Evolutionary conservation across 179 eudicot genomes (phyloP), one percentile per base, ranked within the genome.

Genomic region (Silene coronaria): DNA sequence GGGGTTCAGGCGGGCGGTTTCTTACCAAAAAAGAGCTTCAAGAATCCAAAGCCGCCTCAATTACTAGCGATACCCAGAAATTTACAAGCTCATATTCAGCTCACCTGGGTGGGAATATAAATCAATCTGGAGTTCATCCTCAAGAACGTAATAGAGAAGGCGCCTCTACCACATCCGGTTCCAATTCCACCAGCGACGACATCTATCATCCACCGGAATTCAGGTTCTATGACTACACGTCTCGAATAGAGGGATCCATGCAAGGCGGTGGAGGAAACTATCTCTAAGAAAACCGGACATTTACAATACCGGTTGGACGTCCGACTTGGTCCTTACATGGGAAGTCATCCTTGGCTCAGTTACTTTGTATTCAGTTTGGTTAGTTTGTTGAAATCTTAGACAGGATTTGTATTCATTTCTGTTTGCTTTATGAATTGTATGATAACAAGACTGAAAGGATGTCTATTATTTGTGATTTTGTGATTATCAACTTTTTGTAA

Each of bases 1-100:
- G 95, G 75, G 97, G 97, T 34, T 76, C 92, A 22, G 97, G 97
- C 58, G 97, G 97, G 11, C 89, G 92, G 70, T 91, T 91, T 75
- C 84, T 91, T 24, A 91, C 84, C 77, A 79, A 75, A 23, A 88
- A 88, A 79, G 84, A 84, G 64, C 78, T 81, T 71, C 79, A 87
- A 75, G 87, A 83, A 24, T 69, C 83, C 17, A 78, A 77, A 13
- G 57, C 65, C 21, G 51, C 75, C 36, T 67, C 55, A 59, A 55
- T 70, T 45, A 48, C 45, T 45, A 65, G 4, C 12, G 62, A 76
- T 22, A 72, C 58, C n/a, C 80, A 82, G 30, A 80, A 74, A 45
- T 30, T 42, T 14, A 60, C 81, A 42, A 78, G 82, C 65, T 5
- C 81, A 16, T 24, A 55, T 45, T 80, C 77, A 38, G 61, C 57